Evolutionary conservation across 169 alveolate species (phyloP).

Genomic region (Plasmodium berghei): DNA sequence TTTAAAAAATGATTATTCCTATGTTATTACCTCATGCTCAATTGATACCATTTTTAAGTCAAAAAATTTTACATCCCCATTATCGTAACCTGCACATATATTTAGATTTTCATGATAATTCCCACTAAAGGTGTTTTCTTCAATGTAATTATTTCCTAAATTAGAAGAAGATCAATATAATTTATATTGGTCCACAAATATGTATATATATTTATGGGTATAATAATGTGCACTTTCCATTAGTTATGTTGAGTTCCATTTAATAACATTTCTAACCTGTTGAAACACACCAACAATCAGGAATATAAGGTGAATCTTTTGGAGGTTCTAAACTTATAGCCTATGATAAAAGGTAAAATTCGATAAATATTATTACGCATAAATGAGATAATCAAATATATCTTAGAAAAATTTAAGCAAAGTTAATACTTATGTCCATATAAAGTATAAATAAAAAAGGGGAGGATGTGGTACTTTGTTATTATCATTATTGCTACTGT

Average conservation of each 20-base stretch:
- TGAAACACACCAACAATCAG: conserved; percentile 94
- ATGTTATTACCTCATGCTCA: conserved; percentile 48
- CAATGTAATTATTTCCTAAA: conserved; percentile 64
- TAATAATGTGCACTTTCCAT: neutral
- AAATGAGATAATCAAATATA: too few species aligned
- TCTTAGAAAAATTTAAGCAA: too few species aligned
- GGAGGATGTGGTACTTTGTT: too few species aligned
- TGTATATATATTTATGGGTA: neutral
- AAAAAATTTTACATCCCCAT: conserved; percentile 93
- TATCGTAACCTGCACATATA: conserved; percentile 93
- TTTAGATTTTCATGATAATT: conserved; percentile 86
- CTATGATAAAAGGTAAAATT: conserved; percentile 12
- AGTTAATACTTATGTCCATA: too few species aligned
- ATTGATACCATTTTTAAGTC: conserved; percentile 81
- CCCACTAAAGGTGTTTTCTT: conserved; percentile 76
- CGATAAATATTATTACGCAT: conserved; percentile 7
- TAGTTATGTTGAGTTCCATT: neutral
- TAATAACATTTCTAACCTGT: conserved; percentile 83
- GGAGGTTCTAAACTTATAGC: conserved; percentile 92
- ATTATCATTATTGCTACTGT: too few species aligned
- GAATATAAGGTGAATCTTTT: conserved; percentile 85
- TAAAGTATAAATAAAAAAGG: too few species aligned
- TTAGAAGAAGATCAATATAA: neutral
- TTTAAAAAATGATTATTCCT: neutral
- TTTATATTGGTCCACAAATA: neutral